Base-by-base conservation (phyloP, 2,329 filamentous ascomycete species). In the Beauveria caledonica region DNA sequence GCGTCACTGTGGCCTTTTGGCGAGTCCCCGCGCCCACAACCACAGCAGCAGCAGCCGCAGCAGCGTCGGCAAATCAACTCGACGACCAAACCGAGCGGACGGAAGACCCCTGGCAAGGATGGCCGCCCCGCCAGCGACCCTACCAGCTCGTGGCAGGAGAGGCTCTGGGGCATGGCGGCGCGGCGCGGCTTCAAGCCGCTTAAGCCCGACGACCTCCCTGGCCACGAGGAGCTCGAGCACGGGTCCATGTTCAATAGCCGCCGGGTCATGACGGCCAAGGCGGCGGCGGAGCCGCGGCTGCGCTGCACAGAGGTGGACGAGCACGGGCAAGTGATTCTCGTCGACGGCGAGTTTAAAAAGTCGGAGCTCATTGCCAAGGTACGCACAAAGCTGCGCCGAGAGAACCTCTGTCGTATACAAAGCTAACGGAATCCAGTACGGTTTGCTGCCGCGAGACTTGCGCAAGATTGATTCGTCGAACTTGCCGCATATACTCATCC, bases 381-480 rank as follows among this genome's bases (percentile, higher is more conserved):
- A 74, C 57, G 66, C 13, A 36, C 5, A 5, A 36, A 11, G 11
- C 13, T 15, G 33, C 11, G 33, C 6, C 5, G 33, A 36, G 33
- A 36, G 11, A 36, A 15, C 4, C 39, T 11, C 21, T n/a, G 17
- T 45, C 33, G 19, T 33, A 6, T 17, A 17, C 8, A 10, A 36
- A 58, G 58, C 42, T 39, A 48, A 13, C 42, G 40, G 17, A 19
- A 42, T 3, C 5, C 40, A 93, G 89, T 97, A 96, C 71, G 92
- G 92, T 46, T 82, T 97, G 27, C 82, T 97, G 53, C 93, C 94
- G 60, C 92, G 94, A 63, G 94, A 99, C 78, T 80, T 99, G 60
- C 89, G 94, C 68, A 99, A 99, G 76, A 97, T 99, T 69, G 94
- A 99, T 73, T 97, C 92, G 15, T 96, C 91, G 62, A 90, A 95